Base-by-base conservation (phyloP, 441 rosid genomes). In the Mallotus japonicus region DNA sequence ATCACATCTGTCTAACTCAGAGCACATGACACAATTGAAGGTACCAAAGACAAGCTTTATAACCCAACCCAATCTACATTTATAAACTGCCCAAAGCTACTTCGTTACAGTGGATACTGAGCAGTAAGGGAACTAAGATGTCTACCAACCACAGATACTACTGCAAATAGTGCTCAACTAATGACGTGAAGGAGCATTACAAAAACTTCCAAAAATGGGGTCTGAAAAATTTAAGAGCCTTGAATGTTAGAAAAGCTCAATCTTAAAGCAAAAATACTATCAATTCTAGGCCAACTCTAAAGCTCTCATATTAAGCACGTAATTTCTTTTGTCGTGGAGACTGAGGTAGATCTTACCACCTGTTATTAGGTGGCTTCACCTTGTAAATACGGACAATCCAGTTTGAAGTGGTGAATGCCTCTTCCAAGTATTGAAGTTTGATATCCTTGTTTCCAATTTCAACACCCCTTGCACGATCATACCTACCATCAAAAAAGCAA, bases 321-420 rank as follows among this genome's bases (percentile, higher is more conserved):
- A 28, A 24, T 62, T 59, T 28, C 61, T 37, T 37, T 19, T 60
- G 61, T 56, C 56, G 15, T 15, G 8, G 7, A 34, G 2, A 16
- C 55, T 49, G 32, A 8, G 47, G 5, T 62, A 54, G 24, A 20
- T 51, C 40, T 92, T 87, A 95, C 90, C 93, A 88, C 86, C 99
- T 86, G 61, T 95, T 95, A 8, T 91, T 87, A 2, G 98, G 98
- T 54, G 97, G 97, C 79, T 95, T 95, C 56, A 95, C 99, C 85
- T 81, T 93, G 83, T 95, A 95, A 84, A 95, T 90, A 42, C 98
- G 95, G 76, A 93, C 92, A 5, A 95, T 92, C 99, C 99, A 92
- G 81, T 95, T 93, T 9, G 96, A 90, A 6, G 98, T 95, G 4
- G 99, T 95, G 82, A 89, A 92, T 19, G 99, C 99, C 81, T 95